Conservation (phyloP, 306 rosid species). For the Purshia tridentata region DNA sequence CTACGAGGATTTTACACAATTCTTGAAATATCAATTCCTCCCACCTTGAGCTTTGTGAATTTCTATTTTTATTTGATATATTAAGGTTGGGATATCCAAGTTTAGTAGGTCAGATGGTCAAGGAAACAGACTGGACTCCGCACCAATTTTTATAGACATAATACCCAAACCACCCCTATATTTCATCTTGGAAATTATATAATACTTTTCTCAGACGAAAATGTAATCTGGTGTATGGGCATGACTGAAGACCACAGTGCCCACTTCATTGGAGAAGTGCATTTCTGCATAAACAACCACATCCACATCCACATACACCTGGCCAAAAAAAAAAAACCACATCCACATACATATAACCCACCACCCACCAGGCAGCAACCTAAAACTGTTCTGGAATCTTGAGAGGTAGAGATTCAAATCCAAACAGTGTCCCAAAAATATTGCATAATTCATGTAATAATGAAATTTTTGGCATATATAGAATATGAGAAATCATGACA, state of each 20-base stretch:
- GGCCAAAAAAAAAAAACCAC: too few species aligned
- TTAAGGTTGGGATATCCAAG: conserved; percentile 19
- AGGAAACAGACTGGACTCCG: conserved; percentile 12
- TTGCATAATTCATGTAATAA: background rate
- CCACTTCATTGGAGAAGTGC: conserved; percentile 5
- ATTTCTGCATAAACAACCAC: too few species aligned
- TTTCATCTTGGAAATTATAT: background rate
- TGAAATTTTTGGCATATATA: background rate
- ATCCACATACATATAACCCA: too few species aligned
- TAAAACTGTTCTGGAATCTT: background rate
- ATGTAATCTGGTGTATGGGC: conserved; percentile 1
- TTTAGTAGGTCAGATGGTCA: conserved; percentile 9
- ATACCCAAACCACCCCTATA: background rate
- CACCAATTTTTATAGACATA: background rate
- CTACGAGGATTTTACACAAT: conserved; percentile 14
- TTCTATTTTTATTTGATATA: conserved; percentile 3
- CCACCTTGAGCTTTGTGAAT: conserved; percentile 30
- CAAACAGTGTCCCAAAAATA: background rate
- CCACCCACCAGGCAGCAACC: too few species aligned
- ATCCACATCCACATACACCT: too few species aligned
- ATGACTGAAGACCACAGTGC: background rate
- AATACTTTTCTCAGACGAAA: background rate
- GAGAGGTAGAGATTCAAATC: background rate
- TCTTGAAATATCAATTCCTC: conserved; percentile 8
- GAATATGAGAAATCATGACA: background rate